Conservation (phyloP, 2,329 filamentous ascomycete species). For the Apiospora marii region DNA sequence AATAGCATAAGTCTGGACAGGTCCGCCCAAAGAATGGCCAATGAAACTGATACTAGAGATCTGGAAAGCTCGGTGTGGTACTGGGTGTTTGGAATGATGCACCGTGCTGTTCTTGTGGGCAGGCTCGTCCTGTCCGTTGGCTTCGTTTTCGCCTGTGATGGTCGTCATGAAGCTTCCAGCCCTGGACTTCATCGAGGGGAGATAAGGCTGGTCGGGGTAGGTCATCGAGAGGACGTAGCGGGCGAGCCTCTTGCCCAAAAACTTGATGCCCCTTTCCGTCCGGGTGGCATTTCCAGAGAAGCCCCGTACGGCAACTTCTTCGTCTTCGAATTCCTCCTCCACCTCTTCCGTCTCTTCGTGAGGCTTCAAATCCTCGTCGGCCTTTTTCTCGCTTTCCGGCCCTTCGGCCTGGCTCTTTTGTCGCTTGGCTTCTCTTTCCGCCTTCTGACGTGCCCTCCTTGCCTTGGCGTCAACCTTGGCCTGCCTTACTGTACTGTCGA, state of each 20-base stretch:
- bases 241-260: constrained; percentile 91
- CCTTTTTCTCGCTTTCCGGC: neutral
- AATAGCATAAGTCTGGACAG: constrained; percentile 92
- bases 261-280: constrained; percentile 96
- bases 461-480: constrained; percentile 73
- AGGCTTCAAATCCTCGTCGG: constrained; percentile 31
- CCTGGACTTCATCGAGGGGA: constrained; percentile 67
- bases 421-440: constrained; percentile 39
- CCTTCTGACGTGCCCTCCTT: constrained; percentile 61
- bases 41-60: constrained; percentile 97
- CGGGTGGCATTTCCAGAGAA: constrained; percentile 89
- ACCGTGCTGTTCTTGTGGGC: constrained; percentile 70
- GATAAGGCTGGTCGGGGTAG: constrained; percentile 90
- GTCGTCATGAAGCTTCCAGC: constrained; percentile 52
- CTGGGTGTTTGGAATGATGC: constrained; percentile 48
- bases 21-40: constrained; percentile 87
- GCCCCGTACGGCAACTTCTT: constrained; percentile 87
- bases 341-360: constrained; percentile 44
- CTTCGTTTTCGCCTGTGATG: constrained; percentile 48
- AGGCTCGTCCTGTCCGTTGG: constrained; percentile 55
- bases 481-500: constrained; percentile 82
- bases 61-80: constrained; percentile 67
- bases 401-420: constrained; percentile 29
- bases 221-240: constrained; percentile 90
- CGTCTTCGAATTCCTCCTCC: constrained; percentile 72